Evolutionary conservation across 345 rosid species (phyloP), one percentile per base, ranked within the genome.

Genomic region (Camelina sativa): DNA sequence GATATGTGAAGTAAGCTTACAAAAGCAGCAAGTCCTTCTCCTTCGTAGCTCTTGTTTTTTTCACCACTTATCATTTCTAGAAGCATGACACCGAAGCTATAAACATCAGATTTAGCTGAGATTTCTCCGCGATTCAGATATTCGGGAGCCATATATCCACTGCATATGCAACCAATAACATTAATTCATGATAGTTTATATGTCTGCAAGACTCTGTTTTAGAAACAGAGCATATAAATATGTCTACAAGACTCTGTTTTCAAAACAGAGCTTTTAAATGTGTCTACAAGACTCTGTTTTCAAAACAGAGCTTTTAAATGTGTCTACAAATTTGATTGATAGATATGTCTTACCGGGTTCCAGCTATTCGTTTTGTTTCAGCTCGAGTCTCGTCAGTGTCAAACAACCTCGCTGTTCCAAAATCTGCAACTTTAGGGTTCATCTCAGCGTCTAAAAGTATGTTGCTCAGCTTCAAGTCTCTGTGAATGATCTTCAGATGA

Each of bases 121-220:
- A 87, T 76, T 9, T 63, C 76, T 5, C 86, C 88, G 0, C 65
- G 70, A 55, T 64, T 72, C 4, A 41, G 25, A n/a, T 85, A 85
- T 53, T 85, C 88, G 0, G 84, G 87, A 63, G 86, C 88, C 84
- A 85, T 87, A 43, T 83, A 85, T 12, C 91, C 87, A 51, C 87
- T 85, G 30, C 69, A 67, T 15, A 23, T 17, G 12, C 25, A 58
- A 46, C 3, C 41, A 46, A 28, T 30, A 43, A 17, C 11, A 20
- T 46, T 16, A 16, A 34, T 55, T n/a, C 3, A 46, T 46, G 51
- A 46, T 16, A n/a, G 1, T 47, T 32, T 32, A 25, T 25, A 25
- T 3, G 28, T 25, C 28, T 25, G 25, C 25, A 23, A 23, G 25
- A 23, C 25, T 23, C 25, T 23, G 25, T 23, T 23, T 23, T 23